Conservation (phyloP, 2,329 filamentous ascomycete genomes). For the Botrytis aclada region DNA sequence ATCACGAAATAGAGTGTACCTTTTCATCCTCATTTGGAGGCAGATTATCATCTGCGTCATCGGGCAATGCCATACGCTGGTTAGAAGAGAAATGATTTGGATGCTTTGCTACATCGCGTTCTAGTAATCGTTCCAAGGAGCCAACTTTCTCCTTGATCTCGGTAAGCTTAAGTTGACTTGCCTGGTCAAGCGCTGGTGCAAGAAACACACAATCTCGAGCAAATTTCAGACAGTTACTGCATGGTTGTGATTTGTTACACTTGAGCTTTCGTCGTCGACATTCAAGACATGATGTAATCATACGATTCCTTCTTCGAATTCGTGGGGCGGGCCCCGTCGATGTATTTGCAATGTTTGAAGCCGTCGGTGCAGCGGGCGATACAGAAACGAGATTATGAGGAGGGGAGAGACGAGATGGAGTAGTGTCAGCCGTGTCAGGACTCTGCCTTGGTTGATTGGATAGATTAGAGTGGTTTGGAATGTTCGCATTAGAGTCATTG, state of each 20-base stretch:
- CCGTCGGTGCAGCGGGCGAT: conserved; percentile 4
- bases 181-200: conserved; percentile 55
- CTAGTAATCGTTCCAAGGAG: conserved; percentile 65
- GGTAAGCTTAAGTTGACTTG: conserved; percentile 65
- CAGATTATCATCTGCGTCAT: conserved; percentile 48
- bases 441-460: background rate
- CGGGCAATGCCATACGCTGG: conserved; percentile 38
- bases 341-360: conserved; percentile 14
- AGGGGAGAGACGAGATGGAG: background rate
- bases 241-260: conserved; percentile 72
- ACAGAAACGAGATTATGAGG: background rate
- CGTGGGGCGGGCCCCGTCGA: conserved; percentile 23
- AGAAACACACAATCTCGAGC: conserved; percentile 46
- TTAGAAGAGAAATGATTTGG: conserved; percentile 19
- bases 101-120: conserved; percentile 62
- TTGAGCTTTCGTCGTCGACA: conserved; percentile 74
- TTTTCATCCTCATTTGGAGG: conserved; percentile 55
- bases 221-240: conserved; percentile 46
- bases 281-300: conserved; percentile 67
- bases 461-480: background rate
- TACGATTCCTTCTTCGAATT: conserved; percentile 52
- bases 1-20: background rate
- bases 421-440: background rate
- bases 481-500: background rate
- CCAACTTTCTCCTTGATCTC: conserved; percentile 79